Evolutionary conservation across 1,284 basidiomycete species (phyloP).

Genomic region (Cryptococcus sp.): DNA sequence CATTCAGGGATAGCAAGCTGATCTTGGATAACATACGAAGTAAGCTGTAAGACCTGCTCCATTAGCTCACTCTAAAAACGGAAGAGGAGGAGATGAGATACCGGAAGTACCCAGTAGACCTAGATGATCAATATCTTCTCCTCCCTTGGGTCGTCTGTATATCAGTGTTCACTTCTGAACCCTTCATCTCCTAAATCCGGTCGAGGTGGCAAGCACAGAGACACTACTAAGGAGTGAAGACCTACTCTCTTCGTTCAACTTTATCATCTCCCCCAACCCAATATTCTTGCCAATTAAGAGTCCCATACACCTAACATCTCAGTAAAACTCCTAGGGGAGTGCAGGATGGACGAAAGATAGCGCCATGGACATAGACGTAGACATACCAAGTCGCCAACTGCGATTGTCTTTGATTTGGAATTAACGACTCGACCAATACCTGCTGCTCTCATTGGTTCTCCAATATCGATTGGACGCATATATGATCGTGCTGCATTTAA

Average conservation of each 20-base stretch:
- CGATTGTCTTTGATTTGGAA: constrained; percentile 53
- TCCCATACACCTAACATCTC: constrained; percentile 20
- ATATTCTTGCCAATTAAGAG: constrained; percentile 73
- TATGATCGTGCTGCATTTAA: constrained; percentile 62
- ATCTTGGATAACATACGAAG: constrained; percentile 55
- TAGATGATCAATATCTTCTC: constrained; percentile 65
- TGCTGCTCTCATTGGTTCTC: constrained; percentile 69
- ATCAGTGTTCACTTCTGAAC: constrained; percentile 1
- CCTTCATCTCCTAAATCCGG: neutral
- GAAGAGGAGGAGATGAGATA: constrained; percentile 29
- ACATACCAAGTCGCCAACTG: constrained; percentile 63
- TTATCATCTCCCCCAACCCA: constrained; percentile 58
- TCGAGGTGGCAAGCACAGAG: neutral
- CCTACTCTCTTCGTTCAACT: constrained; percentile 57
- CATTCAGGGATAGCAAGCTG: neutral
- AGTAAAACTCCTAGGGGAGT: constrained; percentile 1
- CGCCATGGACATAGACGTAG: too few relatives aligned
- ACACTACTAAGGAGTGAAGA: neutral
- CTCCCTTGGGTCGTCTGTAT: constrained; percentile 55
- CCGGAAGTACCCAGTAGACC: constrained; percentile 69
- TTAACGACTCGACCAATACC: constrained; percentile 67
- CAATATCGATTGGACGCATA: constrained; percentile 64
- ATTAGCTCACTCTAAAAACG: neutral
- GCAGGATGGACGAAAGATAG: neutral
- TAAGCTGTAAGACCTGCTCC: constrained; percentile 70